phyloP scores from a whole-genome alignment of 371 early-diverging fungal species.

The Smittium culicis region DNA sequence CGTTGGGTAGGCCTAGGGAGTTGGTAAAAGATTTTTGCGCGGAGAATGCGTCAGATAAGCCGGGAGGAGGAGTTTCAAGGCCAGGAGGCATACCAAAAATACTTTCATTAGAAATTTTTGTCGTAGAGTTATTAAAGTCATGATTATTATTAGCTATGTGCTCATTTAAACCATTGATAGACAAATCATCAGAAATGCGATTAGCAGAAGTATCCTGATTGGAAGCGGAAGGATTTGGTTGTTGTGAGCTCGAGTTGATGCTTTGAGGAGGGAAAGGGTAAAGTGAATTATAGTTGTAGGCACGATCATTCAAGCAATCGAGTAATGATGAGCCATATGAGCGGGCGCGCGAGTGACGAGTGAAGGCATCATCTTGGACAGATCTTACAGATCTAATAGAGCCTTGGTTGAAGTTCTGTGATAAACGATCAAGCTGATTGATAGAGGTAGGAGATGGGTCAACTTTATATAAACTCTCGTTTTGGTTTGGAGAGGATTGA shows the following conservation, averaged over 20 bases:
- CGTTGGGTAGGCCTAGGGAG: not conserved
- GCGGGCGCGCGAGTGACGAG: constrained; percentile 23
- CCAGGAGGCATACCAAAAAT: constrained; percentile 10
- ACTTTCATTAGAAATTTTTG: constrained; percentile 9
- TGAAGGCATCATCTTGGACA: constrained; percentile 1
- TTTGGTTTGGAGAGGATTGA: too few species aligned
- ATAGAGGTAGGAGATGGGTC: too few species aligned
- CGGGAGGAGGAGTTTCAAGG: not conserved
- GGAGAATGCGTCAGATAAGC: not conserved
- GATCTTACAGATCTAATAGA: constrained; percentile 3
- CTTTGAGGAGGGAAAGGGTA: not conserved
- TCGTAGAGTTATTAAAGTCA: not conserved
- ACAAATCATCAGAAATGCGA: not conserved
- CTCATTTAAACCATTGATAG: not conserved
- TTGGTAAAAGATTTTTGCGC: not conserved
- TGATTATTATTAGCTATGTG: not conserved
- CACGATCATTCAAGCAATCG: constrained; percentile 27
- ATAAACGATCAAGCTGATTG: too few species aligned
- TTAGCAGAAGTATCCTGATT: not conserved
- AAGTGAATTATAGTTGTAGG: not conserved
- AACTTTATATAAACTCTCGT: too few species aligned
- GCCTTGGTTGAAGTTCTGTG: not conserved
- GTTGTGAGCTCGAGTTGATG: not conserved
- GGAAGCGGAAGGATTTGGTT: not conserved
- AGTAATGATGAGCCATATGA: constrained; percentile 33